Conservation (phyloP, 352 stramenopile species). For the Phytophthora brassicae region DNA sequence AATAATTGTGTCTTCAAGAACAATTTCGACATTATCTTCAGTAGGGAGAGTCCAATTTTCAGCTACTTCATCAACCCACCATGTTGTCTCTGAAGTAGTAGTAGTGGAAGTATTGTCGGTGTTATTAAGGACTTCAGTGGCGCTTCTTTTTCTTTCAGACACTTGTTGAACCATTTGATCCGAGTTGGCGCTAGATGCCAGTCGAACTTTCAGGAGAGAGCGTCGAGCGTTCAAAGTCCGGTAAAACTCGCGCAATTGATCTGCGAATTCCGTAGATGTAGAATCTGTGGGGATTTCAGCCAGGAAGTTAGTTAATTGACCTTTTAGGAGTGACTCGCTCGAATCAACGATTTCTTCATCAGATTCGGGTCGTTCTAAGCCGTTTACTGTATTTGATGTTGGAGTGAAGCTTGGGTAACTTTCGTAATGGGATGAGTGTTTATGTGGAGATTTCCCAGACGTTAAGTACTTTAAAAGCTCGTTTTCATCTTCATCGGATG, state of each 20-base stretch:
- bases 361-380: not conserved
- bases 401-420: conserved; percentile 10
- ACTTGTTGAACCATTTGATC: conserved; percentile 22
- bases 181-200: conserved; percentile 14
- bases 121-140: not conserved
- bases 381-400: not conserved
- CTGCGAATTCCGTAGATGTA: conserved; percentile 5
- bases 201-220: conserved; percentile 21
- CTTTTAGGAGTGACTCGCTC: not conserved
- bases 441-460: not conserved
- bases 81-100: conserved; percentile 7
- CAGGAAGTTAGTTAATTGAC: not conserved
- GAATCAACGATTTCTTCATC: not conserved
- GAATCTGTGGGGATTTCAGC: not conserved
- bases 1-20: not conserved
- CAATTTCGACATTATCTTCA: not conserved
- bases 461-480: not conserved
- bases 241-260: conserved; percentile 32
- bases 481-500: conserved; percentile 4
- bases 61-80: conserved; percentile 13
- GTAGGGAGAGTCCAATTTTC: not conserved
- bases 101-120: not conserved
- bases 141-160: conserved; percentile 19
- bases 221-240: conserved; percentile 20
- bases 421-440: conserved; percentile 11